Evolutionary conservation across 2,329 filamentous ascomycete species (phyloP).

Genomic region (Stemphylium lycopersici): DNA sequence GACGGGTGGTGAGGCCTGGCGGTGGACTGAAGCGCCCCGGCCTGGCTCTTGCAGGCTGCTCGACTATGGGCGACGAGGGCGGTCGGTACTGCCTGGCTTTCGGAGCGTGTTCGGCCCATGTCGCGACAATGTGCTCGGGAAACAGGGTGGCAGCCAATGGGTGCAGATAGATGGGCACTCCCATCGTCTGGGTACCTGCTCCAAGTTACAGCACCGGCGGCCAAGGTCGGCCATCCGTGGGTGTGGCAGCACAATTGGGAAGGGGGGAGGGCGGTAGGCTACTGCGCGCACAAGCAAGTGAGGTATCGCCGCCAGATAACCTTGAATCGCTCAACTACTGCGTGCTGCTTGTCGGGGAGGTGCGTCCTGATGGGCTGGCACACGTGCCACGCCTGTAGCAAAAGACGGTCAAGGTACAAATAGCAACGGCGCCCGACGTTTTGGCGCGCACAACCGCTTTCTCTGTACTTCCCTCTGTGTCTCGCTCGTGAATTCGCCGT

Average conservation of each 20-base stretch:
- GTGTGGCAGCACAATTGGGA: constrained; percentile 5
- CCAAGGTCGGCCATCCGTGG: constrained; percentile 23
- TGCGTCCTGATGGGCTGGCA: constrained; percentile 1
- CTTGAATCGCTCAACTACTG: constrained; percentile 11
- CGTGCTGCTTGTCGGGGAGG: constrained; percentile 14
- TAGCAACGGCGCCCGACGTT: constrained; percentile 1
- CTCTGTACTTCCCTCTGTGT: too few species aligned
- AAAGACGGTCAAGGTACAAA: constrained; percentile 22
- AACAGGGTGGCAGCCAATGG: neutral
- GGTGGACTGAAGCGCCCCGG: neutral
- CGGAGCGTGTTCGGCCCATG: neutral
- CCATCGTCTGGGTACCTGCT: neutral
- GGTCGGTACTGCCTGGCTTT: neutral
- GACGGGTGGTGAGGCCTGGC: neutral
- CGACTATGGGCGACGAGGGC: neutral
- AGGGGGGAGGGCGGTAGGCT: constrained; percentile 13
- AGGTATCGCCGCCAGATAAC: constrained; percentile 20
- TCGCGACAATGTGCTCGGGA: neutral
- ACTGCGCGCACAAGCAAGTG: constrained; percentile 14
- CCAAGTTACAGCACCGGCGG: constrained; percentile 15
- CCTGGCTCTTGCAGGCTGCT: neutral
- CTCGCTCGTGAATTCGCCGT: neutral
- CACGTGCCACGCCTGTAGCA: constrained; percentile 21
- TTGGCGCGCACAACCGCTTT: neutral
- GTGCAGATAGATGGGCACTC: neutral